These are phyloP conservation scores for Kodamaea laetipori DNA, from an alignment of 805 yeast species.

Conservation along the genomic window DNA sequence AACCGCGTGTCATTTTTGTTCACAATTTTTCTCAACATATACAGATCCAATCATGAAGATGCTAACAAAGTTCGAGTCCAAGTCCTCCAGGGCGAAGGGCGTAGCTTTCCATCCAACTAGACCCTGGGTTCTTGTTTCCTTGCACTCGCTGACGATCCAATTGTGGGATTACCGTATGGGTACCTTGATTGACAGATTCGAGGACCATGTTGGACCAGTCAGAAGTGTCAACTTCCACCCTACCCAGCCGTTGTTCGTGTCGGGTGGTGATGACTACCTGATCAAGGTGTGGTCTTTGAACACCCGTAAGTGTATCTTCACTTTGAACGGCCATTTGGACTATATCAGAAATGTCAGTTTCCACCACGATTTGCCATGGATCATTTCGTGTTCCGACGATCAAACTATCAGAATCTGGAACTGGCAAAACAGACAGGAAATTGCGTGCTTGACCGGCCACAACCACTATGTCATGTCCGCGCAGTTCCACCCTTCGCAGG, in stretches of 20 bases:
- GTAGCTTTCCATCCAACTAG: slow-evolving; percentile 95
- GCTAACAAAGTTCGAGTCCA: slow-evolving; percentile 80
- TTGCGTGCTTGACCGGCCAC: slow-evolving; percentile 96
- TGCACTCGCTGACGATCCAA: slow-evolving; percentile 97
- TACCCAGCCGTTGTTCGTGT: slow-evolving; percentile 93
- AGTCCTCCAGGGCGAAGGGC: slow-evolving; percentile 96
- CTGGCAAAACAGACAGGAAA: slow-evolving; percentile 98
- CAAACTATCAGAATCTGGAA: slow-evolving; percentile 99
- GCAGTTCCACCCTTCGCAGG: slow-evolving; percentile 94
- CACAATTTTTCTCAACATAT: slow-evolving; percentile 5
- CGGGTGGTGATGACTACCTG: slow-evolving; percentile 96
- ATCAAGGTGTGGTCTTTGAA: slow-evolving; percentile 95
- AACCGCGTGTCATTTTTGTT: slow-evolving; percentile 13
- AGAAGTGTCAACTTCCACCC: slow-evolving; percentile 96
- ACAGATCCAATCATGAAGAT: slow-evolving; percentile 25
- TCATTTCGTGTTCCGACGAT: slow-evolving; percentile 93
- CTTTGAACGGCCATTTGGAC: slow-evolving; percentile 91
- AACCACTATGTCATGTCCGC: slow-evolving; percentile 98
- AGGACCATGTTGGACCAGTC: slow-evolving; percentile 98
- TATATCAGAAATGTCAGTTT: slow-evolving; percentile 92
- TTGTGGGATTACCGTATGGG: slow-evolving; percentile 99
- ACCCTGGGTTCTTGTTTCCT: slow-evolving; percentile 95
- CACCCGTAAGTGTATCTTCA: slow-evolving; percentile 87
- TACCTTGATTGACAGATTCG: slow-evolving; percentile 90
- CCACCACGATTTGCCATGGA: slow-evolving; percentile 97